Evolutionary conservation across 345 rosid genomes (phyloP).

Genomic region (Brassica nigra): DNA sequence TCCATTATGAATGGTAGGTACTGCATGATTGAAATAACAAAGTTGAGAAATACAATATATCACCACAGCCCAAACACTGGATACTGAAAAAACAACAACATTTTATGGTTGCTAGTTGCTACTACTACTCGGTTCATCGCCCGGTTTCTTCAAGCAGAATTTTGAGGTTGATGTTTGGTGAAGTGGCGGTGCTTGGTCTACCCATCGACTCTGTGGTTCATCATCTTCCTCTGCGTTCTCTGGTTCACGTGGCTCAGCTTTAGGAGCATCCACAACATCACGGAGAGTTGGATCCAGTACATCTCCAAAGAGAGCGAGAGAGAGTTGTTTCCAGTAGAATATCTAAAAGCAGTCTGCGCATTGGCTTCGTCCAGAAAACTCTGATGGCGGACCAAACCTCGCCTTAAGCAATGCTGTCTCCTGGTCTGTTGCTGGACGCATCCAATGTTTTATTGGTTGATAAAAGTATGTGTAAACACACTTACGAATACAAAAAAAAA

Average conservation of each 20-base stretch:
- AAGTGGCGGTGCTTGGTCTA: conserved; percentile 38
- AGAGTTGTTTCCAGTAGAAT: too few species aligned
- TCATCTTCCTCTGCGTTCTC: conserved; percentile 41
- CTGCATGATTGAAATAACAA: conserved; percentile 14
- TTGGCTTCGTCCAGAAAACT: too few species aligned
- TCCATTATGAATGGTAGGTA: conserved; percentile 15
- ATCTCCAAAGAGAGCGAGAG: too few species aligned
- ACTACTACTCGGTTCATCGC: conserved; percentile 43
- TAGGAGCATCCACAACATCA: conserved; percentile 61
- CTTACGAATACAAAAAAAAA: too few species aligned
- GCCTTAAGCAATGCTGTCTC: too few species aligned
- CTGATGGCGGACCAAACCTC: too few species aligned
- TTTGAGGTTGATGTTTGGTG: conserved; percentile 58
- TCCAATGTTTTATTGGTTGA: too few species aligned
- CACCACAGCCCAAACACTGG: conserved; percentile 20
- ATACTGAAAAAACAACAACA: not conserved
- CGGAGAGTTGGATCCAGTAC: conserved; percentile 39
- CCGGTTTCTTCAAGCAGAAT: conserved; percentile 79
- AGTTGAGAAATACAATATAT: conserved; percentile 12
- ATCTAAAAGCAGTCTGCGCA: too few species aligned
- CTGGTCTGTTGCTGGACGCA: too few species aligned
- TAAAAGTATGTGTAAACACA: too few species aligned
- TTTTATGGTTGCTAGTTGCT: not conserved
- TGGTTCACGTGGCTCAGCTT: conserved; percentile 52
- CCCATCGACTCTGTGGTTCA: conserved; percentile 32